phyloP scores from a whole-genome alignment of 495 filamentous ascomycete species.

The Lepraria neglecta region DNA sequence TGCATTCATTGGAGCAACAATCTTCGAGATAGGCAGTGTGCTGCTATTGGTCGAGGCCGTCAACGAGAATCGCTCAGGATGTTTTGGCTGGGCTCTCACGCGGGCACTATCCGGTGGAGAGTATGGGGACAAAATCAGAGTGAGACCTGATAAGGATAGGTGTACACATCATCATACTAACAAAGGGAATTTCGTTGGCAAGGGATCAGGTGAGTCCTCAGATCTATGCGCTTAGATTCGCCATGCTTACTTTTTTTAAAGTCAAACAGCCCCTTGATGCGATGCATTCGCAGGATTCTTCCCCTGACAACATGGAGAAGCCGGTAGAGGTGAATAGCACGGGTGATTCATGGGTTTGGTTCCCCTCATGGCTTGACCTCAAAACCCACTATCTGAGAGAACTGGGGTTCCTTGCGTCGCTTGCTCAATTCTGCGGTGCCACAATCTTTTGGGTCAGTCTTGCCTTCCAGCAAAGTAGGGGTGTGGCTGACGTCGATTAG shows the following conservation, averaged over 20 bases:
- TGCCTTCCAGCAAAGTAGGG: not conserved
- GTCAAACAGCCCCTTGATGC: constrained; percentile 9
- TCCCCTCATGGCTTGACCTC: constrained; percentile 52
- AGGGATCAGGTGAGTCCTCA: constrained; percentile 23
- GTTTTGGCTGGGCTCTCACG: constrained; percentile 67
- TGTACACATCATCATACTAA: constrained; percentile 56
- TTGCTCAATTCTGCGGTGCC: constrained; percentile 55
- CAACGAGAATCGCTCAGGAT: constrained; percentile 55
- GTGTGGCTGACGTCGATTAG: constrained; percentile 20
- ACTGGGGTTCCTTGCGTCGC: constrained; percentile 60
- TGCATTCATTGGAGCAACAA: constrained; percentile 61
- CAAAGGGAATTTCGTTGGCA: constrained; percentile 41
- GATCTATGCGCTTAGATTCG: not conserved
- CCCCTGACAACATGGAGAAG: not conserved
- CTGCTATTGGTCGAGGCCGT: constrained; percentile 63
- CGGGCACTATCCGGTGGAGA: not conserved
- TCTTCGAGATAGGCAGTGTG: constrained; percentile 62
- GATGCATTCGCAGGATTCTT: not conserved
- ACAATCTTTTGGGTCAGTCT: constrained; percentile 45
- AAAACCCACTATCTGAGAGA: constrained; percentile 59
- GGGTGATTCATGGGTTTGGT: constrained; percentile 51
- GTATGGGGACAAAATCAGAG: not conserved
- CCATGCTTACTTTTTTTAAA: not conserved
- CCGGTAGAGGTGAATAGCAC: constrained; percentile 6
- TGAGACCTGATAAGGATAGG: constrained; percentile 27